Evolutionary conservation across 306 rosid species (phyloP).

Genomic region (Medicago arabica): DNA sequence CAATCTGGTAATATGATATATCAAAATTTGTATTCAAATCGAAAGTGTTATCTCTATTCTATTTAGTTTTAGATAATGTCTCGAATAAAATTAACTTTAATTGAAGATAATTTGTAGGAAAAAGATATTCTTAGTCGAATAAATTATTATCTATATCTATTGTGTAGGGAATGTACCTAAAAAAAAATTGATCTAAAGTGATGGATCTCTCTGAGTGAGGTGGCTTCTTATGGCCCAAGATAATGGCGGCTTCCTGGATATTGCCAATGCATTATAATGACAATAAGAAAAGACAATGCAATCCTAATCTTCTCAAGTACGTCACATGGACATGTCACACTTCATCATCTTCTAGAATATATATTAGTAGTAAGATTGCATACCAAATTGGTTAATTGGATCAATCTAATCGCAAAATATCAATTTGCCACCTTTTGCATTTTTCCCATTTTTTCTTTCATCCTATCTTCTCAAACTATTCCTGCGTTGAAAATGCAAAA

Average conservation of each 20-base stretch:
- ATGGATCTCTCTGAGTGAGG: neutral
- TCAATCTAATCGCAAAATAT: conserved; percentile 1
- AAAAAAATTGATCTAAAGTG: neutral
- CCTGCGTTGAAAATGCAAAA: conserved; percentile 32
- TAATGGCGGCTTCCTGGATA: neutral
- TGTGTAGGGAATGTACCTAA: too few relatives aligned
- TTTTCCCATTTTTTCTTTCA: too few relatives aligned
- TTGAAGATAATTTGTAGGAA: too few relatives aligned
- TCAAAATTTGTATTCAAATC: too few relatives aligned
- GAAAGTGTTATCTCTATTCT: too few relatives aligned
- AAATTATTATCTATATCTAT: too few relatives aligned
- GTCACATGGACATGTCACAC: conserved; percentile 23
- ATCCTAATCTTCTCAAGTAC: conserved; percentile 8
- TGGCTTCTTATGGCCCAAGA: neutral
- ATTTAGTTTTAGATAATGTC: too few relatives aligned
- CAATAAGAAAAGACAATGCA: neutral
- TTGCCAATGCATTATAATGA: neutral
- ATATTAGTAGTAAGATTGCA: neutral
- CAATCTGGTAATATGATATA: too few relatives aligned
- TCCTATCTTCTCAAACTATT: neutral
- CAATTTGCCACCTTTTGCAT: neutral
- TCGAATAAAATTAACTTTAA: too few relatives aligned
- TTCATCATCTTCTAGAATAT: conserved; percentile 32
- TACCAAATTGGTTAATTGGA: neutral
- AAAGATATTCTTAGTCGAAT: too few relatives aligned